These are phyloP conservation scores for Mycena venus DNA, from an alignment of 768 basidiomycete genomes.

Conservation along the genomic window DNA sequence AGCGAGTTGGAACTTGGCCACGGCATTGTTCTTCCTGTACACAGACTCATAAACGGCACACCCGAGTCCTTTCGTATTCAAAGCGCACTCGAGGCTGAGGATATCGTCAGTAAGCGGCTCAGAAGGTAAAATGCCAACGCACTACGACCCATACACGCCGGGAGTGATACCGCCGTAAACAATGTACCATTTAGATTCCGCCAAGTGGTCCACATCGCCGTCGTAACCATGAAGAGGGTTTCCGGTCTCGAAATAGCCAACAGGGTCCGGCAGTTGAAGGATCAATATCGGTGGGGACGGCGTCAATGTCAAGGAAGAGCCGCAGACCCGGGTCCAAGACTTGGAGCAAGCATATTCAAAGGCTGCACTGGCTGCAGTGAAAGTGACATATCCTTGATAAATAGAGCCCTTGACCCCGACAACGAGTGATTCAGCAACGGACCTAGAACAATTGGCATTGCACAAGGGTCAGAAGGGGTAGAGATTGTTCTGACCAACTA, in stretches of 20 bases:
- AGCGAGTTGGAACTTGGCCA: neutral
- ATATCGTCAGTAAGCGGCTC: neutral
- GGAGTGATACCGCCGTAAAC: neutral
- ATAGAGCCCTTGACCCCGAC: neutral
- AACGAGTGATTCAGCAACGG: neutral
- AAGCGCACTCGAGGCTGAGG: neutral
- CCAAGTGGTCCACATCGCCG: neutral
- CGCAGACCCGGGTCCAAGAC: neutral
- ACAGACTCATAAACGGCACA: neutral
- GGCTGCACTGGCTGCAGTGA: neutral
- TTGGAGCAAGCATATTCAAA: neutral
- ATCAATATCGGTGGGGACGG: neutral
- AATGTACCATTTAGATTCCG: neutral
- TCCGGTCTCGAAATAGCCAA: neutral
- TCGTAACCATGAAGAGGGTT: neutral
- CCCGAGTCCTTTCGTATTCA: neutral
- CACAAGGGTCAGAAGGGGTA: too few species aligned
- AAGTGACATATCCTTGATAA: neutral
- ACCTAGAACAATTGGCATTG: neutral
- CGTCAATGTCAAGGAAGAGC: too few species aligned
- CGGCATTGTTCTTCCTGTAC: neutral
- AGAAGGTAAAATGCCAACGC: neutral
- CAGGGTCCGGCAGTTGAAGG: neutral
- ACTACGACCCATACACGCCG: neutral
- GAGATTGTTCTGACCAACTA: neutral